Conservation (phyloP, 352 stramenopile species). For the Pythium graminicola region DNA sequence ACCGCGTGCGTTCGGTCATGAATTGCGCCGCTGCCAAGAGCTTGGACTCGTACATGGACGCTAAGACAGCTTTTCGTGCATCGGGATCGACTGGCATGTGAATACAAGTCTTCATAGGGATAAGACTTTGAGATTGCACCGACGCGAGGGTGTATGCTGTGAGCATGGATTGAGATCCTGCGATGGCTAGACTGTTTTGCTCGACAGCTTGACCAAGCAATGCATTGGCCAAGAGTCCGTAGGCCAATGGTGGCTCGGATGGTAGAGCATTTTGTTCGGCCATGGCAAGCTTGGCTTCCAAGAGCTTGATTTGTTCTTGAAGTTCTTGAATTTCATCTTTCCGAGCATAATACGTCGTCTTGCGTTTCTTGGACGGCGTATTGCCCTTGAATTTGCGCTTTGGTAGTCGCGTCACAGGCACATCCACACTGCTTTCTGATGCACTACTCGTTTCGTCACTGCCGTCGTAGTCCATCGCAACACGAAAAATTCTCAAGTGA, state of each 20-base stretch:
- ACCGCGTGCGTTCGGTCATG: constrained; percentile 10
- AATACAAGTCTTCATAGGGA: not conserved
- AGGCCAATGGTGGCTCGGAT: not conserved
- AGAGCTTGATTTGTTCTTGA: not conserved
- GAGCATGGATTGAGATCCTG: constrained; percentile 11
- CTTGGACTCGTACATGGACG: not conserved
- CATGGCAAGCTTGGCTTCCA: not conserved
- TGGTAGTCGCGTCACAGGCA: not conserved
- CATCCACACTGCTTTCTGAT: constrained; percentile 11
- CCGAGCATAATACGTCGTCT: constrained; percentile 17
- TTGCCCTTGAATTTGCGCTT: constrained; percentile 2
- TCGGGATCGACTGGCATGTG: not conserved
- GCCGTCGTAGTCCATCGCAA: constrained; percentile 2
- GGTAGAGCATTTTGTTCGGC: not conserved
- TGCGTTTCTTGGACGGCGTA: constrained; percentile 5
- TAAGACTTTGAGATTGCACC: not conserved
- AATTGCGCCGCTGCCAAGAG: not conserved
- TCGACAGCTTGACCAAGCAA: not conserved
- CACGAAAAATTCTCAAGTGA: not conserved
- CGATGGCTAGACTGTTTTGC: constrained; percentile 5
- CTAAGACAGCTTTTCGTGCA: not conserved
- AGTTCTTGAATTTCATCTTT: constrained; percentile 17
- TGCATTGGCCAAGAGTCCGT: not conserved
- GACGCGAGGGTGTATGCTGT: not conserved
- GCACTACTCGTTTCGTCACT: constrained; percentile 6